Evolutionary conservation across 2,329 filamentous ascomycete species (phyloP), one percentile per base, ranked within the genome.

Genomic region (Lecanicillium sp.): DNA sequence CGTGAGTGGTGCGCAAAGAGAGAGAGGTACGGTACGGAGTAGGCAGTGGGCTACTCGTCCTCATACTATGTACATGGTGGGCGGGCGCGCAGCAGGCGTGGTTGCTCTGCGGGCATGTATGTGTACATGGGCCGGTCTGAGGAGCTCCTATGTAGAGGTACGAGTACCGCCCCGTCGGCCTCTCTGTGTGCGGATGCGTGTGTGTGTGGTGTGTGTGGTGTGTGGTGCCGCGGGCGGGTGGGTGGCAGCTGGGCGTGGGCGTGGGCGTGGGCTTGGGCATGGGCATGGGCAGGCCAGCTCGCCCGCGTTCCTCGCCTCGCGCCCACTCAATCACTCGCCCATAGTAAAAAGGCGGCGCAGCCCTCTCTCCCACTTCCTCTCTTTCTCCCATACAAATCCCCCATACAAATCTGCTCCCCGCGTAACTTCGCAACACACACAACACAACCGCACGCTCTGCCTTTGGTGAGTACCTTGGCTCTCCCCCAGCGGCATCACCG

Each of bases 311-410:
- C 33, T 50, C 57, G 57, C 62, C n/a, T n/a, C n/a, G n/a, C n/a
- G n/a, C n/a, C n/a, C n/a, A 58, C 69, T 64, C 71, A 77, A 77
- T 76, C 72, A 77, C 69, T 70, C 70, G 61, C 69, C 68, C 72
- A 72, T 72, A 75, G 72, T 77, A 76, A 78, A 78, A 79, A 77
- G 71, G 71, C 67, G 66, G 65, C 65, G 64, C 63, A 63, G 64
- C 64, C 62, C 61, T 64, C 58, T 54, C 64, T 65, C 66, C 68
- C 69, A 68, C 62, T 58, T 65, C 69, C 68, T 72, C 69, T 70
- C 64, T 62, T 64, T 69, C 65, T 73, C 71, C 68, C 72, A 77
- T 75, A 76, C 73, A 77, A 74, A 70, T 65, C 62, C 69, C 65
- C 61, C 66, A 69, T 68, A 71, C 66, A 71, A 68, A 64, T 59